Conservation (phyloP, 2,329 filamentous ascomycete species). For the Apiospora arundinis region DNA sequence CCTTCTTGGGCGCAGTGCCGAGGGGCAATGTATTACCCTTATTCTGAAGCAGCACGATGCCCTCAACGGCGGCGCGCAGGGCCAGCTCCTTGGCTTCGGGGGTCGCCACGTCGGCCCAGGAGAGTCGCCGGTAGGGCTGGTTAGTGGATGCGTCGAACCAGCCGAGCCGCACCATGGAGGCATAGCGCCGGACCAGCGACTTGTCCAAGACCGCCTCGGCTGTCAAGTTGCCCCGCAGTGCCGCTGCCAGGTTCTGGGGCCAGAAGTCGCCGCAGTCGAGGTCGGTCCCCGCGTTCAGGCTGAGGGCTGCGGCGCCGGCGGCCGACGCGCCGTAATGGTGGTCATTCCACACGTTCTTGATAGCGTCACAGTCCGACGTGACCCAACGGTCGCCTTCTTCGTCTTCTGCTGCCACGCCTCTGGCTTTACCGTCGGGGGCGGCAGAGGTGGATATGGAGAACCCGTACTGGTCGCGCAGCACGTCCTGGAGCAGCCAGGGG, state of each 20-base stretch:
- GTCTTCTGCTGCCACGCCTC: background rate
- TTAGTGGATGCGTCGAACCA: slow-evolving; percentile 44
- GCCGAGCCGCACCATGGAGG: slow-evolving; percentile 41
- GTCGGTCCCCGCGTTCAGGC: slow-evolving; percentile 17
- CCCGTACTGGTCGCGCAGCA: slow-evolving; percentile 70
- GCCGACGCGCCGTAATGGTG: slow-evolving; percentile 45
- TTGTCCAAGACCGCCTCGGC: slow-evolving; percentile 38
- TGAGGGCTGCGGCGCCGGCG: background rate
- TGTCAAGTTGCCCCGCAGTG: slow-evolving; percentile 33
- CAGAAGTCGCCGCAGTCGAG: slow-evolving; percentile 17
- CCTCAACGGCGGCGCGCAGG: slow-evolving; percentile 34
- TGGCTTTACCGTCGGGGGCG: background rate
- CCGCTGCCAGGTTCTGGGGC: slow-evolving; percentile 26
- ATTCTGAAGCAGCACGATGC: slow-evolving; percentile 38
- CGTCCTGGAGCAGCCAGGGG: slow-evolving; percentile 64
- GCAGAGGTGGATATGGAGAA: slow-evolving; percentile 56
- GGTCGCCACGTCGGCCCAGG: slow-evolving; percentile 30
- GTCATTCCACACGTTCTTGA: slow-evolving; percentile 60
- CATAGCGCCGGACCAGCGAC: slow-evolving; percentile 39
- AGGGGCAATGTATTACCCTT: slow-evolving; percentile 45
- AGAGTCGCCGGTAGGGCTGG: slow-evolving; percentile 22
- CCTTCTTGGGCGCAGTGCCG: background rate
- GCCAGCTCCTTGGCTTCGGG: slow-evolving; percentile 34
- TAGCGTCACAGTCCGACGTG: slow-evolving; percentile 67
- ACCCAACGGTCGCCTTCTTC: slow-evolving; percentile 64